A percentile compares a stretch with the other conserved stretches of the same genome.
phyloP scores from a whole-genome alignment of 208 protist genomes.

The Spongospora subterranea region DNA sequence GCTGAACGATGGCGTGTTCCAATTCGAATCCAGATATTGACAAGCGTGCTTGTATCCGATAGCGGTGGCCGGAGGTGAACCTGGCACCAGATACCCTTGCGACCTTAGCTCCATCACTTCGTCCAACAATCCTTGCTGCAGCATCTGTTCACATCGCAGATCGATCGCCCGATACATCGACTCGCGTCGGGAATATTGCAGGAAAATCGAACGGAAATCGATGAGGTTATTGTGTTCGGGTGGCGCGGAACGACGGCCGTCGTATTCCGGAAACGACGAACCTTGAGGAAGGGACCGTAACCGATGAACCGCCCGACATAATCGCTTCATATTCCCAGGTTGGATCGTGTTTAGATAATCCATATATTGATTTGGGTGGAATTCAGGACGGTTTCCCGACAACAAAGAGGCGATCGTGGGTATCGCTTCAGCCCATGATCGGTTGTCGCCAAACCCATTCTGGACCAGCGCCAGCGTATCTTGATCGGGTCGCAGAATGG shows the following conservation, averaged over 20 bases:
- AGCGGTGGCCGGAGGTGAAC: background rate
- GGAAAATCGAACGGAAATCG: conserved; percentile 10
- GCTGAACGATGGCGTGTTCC: background rate
- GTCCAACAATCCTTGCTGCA: conserved; percentile 10
- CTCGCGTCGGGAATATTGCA: background rate
- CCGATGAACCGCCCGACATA: background rate
- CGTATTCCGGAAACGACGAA: background rate
- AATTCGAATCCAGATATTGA: background rate
- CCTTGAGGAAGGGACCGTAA: background rate
- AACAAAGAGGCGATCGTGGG: background rate
- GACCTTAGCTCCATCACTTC: background rate
- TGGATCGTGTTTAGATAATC: background rate
- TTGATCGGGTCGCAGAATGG: background rate
- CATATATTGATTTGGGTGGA: background rate
- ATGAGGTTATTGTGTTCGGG: background rate
- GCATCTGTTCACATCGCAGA: conserved; percentile 23
- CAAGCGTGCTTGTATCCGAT: background rate
- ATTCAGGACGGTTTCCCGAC: background rate
- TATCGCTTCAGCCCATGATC: background rate
- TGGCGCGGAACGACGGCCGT: background rate
- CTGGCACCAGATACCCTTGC: background rate
- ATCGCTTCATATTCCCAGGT: background rate
- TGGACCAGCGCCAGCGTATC: background rate
- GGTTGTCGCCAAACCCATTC: background rate
- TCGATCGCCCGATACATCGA: conserved; percentile 19